phyloP scores from a whole-genome alignment of 1,284 basidiomycete species.

The Porphyrellus sp. region DNA sequence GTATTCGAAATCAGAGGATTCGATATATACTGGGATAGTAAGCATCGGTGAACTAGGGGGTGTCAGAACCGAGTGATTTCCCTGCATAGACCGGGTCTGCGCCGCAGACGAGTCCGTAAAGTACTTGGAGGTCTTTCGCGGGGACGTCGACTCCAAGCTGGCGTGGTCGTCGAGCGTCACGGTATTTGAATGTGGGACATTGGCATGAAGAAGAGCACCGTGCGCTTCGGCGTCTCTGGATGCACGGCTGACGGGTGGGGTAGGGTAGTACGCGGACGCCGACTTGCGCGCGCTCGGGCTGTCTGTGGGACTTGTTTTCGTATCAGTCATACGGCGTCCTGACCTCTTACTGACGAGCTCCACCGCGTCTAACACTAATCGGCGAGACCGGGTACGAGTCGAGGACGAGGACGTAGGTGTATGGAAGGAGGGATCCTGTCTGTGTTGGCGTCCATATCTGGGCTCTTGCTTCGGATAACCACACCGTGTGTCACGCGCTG shows the following conservation, averaged over 20 bases:
- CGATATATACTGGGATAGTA: conserved; percentile 3
- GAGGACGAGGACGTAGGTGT: background rate
- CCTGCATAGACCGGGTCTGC: background rate
- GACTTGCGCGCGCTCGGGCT: background rate
- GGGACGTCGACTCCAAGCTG: background rate
- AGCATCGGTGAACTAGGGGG: conserved; percentile 8
- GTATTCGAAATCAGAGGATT: conserved; percentile 9
- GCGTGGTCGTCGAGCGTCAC: background rate
- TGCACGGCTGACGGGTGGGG: conserved; percentile 8
- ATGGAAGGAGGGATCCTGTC: background rate
- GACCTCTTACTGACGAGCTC: conserved; percentile 11
- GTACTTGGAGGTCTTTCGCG: conserved; percentile 23
- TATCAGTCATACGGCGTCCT: too few relatives aligned
- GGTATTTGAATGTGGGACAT: too few relatives aligned
- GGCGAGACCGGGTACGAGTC: background rate
- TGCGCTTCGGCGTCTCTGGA: background rate
- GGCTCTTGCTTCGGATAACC: background rate
- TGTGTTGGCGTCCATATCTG: too few relatives aligned
- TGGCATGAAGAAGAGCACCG: background rate
- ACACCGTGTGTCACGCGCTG: background rate
- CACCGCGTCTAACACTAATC: conserved; percentile 15
- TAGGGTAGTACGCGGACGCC: conserved; percentile 2
- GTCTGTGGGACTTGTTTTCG: background rate
- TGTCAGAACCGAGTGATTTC: background rate
- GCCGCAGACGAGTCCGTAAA: conserved; percentile 2